Percentiles rank a stretch among this genome's conserved stretches.
These are phyloP conservation scores for Cyberlindnera euphorbiae DNA, from an alignment of 805 yeast species.

Conservation along the genomic window DNA sequence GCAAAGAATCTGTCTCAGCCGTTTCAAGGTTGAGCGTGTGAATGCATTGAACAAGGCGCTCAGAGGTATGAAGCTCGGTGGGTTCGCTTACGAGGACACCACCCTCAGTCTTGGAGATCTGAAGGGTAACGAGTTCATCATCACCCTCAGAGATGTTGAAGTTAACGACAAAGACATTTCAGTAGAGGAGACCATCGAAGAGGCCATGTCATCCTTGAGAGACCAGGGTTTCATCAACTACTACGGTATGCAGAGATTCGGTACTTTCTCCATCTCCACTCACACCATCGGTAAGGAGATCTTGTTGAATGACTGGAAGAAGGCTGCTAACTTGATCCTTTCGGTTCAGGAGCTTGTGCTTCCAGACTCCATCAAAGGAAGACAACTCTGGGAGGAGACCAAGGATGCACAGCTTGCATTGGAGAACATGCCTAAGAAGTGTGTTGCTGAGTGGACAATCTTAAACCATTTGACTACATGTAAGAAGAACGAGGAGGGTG, in stretches of 20 bases:
- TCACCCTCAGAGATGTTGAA: conserved; percentile 74
- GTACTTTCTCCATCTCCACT: conserved; percentile 90
- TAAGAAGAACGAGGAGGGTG: conserved; percentile 40
- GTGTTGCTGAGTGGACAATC: conserved; percentile 79
- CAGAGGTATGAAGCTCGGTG: conserved; percentile 75
- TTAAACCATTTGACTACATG: conserved; percentile 56
- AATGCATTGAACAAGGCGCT: conserved; percentile 71
- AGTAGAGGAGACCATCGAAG: conserved; percentile 42
- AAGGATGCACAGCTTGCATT: conserved; percentile 61
- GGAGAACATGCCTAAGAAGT: conserved; percentile 77
- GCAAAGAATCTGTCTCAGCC: conserved; percentile 68
- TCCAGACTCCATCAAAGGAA: conserved; percentile 79
- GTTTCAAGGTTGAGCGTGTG: conserved; percentile 68
- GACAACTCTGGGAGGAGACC: conserved; percentile 76
- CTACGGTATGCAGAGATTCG: conserved; percentile 98
- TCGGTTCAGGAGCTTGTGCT: conserved; percentile 81
- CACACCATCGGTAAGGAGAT: conserved; percentile 77
- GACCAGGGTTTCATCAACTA: conserved; percentile 84
- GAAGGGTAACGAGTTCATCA: conserved; percentile 81
- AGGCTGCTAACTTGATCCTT: conserved; percentile 71
- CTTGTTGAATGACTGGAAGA: conserved; percentile 69
- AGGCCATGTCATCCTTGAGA: conserved; percentile 53
- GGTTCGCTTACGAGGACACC: conserved; percentile 60
- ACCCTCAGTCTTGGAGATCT: conserved; percentile 77
- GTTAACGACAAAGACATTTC: conserved; percentile 29